phyloP scores from a whole-genome alignment of 2,329 filamentous ascomycete species.

The Hypoxylon sp. region DNA sequence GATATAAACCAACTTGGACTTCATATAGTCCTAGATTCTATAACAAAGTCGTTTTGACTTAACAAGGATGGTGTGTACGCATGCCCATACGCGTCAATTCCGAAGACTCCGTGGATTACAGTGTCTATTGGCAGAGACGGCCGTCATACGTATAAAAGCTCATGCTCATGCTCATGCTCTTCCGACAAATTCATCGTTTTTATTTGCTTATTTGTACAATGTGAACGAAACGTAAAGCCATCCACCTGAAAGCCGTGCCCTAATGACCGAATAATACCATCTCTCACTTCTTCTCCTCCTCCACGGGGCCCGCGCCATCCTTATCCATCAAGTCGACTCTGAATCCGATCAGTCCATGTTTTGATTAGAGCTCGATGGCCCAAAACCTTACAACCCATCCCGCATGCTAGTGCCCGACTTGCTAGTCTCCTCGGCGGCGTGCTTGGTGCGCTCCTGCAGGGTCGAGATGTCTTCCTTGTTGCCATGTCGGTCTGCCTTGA shows the following conservation, averaged over 20 bases:
- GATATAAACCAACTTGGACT: slow-evolving; percentile 23
- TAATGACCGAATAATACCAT: slow-evolving; percentile 23
- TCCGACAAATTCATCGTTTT: slow-evolving; percentile 13
- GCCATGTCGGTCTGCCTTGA: slow-evolving; percentile 73
- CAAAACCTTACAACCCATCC: slow-evolving; percentile 56
- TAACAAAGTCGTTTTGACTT: neutral
- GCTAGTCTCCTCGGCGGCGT: slow-evolving; percentile 61
- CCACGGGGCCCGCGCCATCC: slow-evolving; percentile 9
- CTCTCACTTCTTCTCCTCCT: neutral
- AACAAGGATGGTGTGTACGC: neutral
- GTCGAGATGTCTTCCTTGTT: slow-evolving; percentile 60
- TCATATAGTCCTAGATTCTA: slow-evolving; percentile 18
- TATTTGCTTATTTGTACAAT: slow-evolving; percentile 33
- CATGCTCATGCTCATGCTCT: neutral
- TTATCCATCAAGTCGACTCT: slow-evolving; percentile 39
- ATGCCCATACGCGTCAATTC: neutral
- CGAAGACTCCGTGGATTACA: neutral
- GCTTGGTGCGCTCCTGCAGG: slow-evolving; percentile 72
- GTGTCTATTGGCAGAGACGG: neutral
- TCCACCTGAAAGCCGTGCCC: slow-evolving; percentile 12
- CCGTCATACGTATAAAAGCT: neutral
- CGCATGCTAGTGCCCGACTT: slow-evolving; percentile 64
- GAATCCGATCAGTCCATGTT: slow-evolving; percentile 20
- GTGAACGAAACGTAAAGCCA: slow-evolving; percentile 16
- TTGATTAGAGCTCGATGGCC: neutral